Evolutionary conservation across 2,329 filamentous ascomycete species (phyloP).

Genomic region (Neofusicoccum laricinum): DNA sequence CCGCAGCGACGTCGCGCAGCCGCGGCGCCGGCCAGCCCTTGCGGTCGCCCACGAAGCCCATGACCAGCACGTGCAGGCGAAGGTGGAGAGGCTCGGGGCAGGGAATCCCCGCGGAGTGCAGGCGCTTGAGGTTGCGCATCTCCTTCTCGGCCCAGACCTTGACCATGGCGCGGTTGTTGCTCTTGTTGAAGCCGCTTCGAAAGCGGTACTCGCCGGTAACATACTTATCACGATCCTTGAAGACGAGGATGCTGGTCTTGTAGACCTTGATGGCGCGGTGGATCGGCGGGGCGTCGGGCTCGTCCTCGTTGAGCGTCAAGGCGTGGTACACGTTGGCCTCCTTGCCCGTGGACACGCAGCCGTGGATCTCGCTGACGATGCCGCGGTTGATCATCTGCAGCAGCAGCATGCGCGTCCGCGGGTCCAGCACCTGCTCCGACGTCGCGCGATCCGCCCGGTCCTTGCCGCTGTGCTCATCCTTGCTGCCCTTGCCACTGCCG

Average conservation of each 20-base stretch:
- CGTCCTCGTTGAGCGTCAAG: constrained; percentile 58
- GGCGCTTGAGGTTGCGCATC: constrained; percentile 85
- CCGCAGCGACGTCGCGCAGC: constrained; percentile 78
- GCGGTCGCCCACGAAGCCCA: constrained; percentile 86
- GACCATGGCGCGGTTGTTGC: constrained; percentile 94
- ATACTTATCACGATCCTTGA: constrained; percentile 96
- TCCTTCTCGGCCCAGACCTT: constrained; percentile 99
- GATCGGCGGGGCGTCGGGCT: constrained; percentile 46
- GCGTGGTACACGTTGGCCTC: constrained; percentile 98
- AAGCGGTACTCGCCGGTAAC: constrained; percentile 94
- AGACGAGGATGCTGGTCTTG: constrained; percentile 95
- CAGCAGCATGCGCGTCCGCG: constrained; percentile 90
- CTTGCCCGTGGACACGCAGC: constrained; percentile 93
- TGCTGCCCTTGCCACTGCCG: constrained; percentile 41
- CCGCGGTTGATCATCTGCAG: constrained; percentile 94
- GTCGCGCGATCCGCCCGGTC: constrained; percentile 94
- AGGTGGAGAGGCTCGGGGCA: constrained; percentile 87
- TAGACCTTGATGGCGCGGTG: constrained; percentile 97
- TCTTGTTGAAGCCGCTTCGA: constrained; percentile 86
- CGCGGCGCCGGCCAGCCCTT: constrained; percentile 86
- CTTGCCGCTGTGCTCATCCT: constrained; percentile 54
- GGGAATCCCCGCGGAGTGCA: constrained; percentile 80
- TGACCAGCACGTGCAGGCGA: constrained; percentile 90
- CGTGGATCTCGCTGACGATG: constrained; percentile 86
- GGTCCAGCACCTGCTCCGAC: constrained; percentile 90